Evolutionary conservation across 1,284 basidiomycete species (phyloP), one percentile per base, ranked within the genome.

Genomic region (Ustilago curta): DNA sequence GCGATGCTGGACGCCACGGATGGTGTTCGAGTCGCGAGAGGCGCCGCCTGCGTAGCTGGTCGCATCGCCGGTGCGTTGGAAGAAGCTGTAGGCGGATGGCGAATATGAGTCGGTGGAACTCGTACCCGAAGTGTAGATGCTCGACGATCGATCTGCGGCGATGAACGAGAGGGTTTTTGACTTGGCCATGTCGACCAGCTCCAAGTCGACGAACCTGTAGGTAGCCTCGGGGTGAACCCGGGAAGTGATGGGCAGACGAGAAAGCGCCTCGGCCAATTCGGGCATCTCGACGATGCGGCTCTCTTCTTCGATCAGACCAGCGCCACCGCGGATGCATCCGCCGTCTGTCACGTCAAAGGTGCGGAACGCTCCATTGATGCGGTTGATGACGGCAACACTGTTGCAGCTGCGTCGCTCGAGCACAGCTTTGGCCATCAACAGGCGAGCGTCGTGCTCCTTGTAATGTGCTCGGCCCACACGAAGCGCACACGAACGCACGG

Each of bases 391-490:
- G 89, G 91, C 12, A 85, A 93, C 44, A 89, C 91, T 29, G 85
- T 90, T 50, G 85, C 87, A 53, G 88, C 89, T 37, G 89, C 89
- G 75, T 86, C 88, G 1, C 79, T 90, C 31, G 88, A 88, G 12
- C 81, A 84, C 49, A 81, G 84, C 44, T 85, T 85, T 4, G 75
- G 86, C 18, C 89, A 90, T 9, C 80, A 92, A 18, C 91, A 90
- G 8, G 87, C 91, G 4, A 85, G 93, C 49, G 84, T 89, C 48
- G 91, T 94, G 54, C 90, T 92, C 71, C 90, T 92, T 29, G 87
- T 93, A 47, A 89, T 91, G 54, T 91, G 93, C 32, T 92, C 93
- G 93, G 87, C 90, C 76, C 88, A 90, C 77, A 86, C 87, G 27
- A 87, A 89, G 18, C 87, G 94, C 69, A 25, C 67, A 70, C 23